Conservation (phyloP, 169 alveolate species). For the Perkinsus chesapeaki region DNA sequence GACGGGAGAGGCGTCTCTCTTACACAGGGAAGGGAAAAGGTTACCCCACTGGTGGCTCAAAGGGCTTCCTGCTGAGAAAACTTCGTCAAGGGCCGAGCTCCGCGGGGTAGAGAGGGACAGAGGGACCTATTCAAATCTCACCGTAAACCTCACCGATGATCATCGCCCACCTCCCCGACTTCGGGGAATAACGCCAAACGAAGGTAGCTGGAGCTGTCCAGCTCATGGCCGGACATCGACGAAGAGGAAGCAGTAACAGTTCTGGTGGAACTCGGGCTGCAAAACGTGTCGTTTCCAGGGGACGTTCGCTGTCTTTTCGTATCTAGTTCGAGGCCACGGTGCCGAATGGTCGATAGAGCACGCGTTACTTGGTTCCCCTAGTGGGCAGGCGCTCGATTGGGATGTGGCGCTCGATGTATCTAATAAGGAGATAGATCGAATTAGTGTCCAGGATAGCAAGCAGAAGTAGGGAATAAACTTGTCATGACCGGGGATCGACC, state of each 20-base stretch:
- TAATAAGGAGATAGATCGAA: too few relatives aligned
- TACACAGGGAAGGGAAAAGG: too few relatives aligned
- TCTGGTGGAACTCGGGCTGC: background rate
- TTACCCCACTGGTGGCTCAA: too few relatives aligned
- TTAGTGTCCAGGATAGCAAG: too few relatives aligned
- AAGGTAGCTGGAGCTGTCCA: background rate
- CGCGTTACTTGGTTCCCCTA: too few relatives aligned
- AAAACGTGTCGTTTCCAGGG: background rate
- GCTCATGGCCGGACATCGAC: background rate
- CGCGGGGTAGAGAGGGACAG: background rate
- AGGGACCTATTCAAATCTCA: background rate
- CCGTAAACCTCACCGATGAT: background rate
- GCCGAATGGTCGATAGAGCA: background rate
- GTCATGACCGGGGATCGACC: too few relatives aligned
- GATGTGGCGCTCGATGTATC: too few relatives aligned
- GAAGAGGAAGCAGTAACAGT: background rate
- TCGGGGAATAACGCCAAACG: background rate
- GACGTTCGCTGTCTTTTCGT: background rate
- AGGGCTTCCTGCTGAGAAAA: too few relatives aligned
- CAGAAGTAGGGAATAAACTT: too few relatives aligned
- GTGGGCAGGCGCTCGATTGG: too few relatives aligned
- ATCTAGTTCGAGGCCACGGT: background rate
- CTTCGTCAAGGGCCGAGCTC: too few relatives aligned
- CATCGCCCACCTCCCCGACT: background rate
- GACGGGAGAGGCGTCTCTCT: too few relatives aligned